phyloP scores from a whole-genome alignment of 2,329 filamentous ascomycete species.

The Cordyceps cateniannulata region DNA sequence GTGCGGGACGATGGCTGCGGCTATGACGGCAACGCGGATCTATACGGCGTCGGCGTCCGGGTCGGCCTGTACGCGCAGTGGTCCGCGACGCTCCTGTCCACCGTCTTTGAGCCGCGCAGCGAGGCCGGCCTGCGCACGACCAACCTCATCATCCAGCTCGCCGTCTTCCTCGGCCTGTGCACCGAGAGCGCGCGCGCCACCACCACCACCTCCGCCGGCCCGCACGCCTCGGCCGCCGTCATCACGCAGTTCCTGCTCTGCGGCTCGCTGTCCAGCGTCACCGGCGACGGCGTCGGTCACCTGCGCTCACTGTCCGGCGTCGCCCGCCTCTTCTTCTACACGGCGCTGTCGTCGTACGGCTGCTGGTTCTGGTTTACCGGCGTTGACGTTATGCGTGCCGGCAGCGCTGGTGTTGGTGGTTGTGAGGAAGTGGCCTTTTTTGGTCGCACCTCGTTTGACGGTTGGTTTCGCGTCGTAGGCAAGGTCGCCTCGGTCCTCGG shows the following conservation, averaged over 20 bases:
- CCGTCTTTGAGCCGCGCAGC: constrained; percentile 18
- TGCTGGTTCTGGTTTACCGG: constrained; percentile 21
- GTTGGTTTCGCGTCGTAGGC: constrained; percentile 17
- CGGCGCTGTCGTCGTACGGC: constrained; percentile 18
- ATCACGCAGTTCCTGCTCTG: constrained; percentile 21
- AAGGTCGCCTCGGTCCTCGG: constrained; percentile 15
- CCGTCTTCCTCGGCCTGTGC: constrained; percentile 24
- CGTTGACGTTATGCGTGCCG: constrained; percentile 16
- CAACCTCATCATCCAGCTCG: constrained; percentile 24
- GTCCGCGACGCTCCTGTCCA: constrained; percentile 19
- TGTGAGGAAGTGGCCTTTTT: constrained; percentile 18
- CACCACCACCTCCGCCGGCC: neutral
- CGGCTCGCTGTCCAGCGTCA: constrained; percentile 21
- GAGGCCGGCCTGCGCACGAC: constrained; percentile 20
- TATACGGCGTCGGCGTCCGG: constrained; percentile 22
- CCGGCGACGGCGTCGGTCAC: constrained; percentile 20
- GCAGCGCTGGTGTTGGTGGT: neutral
- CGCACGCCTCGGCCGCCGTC: constrained; percentile 17
- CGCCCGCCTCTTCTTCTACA: constrained; percentile 19
- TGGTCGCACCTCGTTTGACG: constrained; percentile 13
- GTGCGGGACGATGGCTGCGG: neutral
- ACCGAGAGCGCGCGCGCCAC: constrained; percentile 16
- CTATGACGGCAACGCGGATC: constrained; percentile 20
- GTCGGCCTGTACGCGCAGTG: constrained; percentile 22
- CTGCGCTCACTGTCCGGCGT: constrained; percentile 18